These are phyloP conservation scores for Halteria grandinella DNA, from an alignment of 73 alveolate species.

Conservation along the genomic window DNA sequence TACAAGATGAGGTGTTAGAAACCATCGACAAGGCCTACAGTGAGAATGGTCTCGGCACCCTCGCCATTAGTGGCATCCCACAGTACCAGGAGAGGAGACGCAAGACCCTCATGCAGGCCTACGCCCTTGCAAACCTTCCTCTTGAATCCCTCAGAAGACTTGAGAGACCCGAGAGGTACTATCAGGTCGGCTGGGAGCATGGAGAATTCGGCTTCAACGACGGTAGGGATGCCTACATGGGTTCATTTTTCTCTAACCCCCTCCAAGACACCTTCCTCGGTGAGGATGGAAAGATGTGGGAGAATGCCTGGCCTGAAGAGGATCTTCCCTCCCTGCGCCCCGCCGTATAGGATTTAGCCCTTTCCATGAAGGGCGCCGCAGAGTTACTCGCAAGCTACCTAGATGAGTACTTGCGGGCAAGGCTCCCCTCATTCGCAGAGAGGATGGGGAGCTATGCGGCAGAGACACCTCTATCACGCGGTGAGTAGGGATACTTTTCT, in stretches of 20 bases:
- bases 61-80: background rate
- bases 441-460: no score
- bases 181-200: conserved; percentile 33
- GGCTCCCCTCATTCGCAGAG: no score
- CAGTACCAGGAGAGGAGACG: background rate
- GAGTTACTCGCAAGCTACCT: no score
- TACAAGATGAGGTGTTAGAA: background rate
- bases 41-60: conserved; percentile 9
- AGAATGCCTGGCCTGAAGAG: conserved; percentile 45
- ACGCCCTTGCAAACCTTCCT: background rate
- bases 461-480: no score
- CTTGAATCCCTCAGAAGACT: background rate
- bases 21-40: conserved; percentile 10
- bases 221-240: conserved; percentile 24
- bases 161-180: conserved; percentile 15
- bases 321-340: no score
- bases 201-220: conserved; percentile 23
- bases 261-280: background rate
- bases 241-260: conserved; percentile 6
- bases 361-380: no score
- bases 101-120: background rate
- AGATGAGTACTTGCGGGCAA: no score
- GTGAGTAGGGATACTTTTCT: no score
- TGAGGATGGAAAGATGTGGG: conserved; percentile 11
- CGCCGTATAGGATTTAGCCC: no score